These are phyloP conservation scores for Papiliotrema laurentii DNA, from an alignment of 1,284 basidiomycete genomes.

Conservation along the genomic window DNA sequence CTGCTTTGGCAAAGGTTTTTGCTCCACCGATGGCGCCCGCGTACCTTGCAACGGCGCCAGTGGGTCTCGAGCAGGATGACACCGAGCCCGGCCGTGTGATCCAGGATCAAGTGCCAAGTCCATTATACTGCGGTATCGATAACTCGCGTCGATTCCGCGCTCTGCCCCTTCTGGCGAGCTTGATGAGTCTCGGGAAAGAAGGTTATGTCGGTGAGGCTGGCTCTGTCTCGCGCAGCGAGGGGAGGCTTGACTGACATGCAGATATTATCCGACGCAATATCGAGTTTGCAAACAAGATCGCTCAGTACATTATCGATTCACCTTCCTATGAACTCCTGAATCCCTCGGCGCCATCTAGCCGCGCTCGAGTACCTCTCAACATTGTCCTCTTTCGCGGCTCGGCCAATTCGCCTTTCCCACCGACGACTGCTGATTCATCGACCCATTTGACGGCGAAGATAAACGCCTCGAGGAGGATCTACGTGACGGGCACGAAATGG, in stretches of 20 bases:
- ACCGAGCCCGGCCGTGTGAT: constrained; percentile 7
- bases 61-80: constrained; percentile 5
- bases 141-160: constrained; percentile 54
- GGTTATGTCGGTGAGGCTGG: constrained; percentile 48
- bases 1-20: constrained; percentile 43
- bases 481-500: constrained; percentile 50
- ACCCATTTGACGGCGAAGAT: constrained; percentile 40
- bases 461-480: constrained; percentile 48
- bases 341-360: constrained; percentile 1
- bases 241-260: not conserved
- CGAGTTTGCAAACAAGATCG: constrained; percentile 46
- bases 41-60: constrained; percentile 38
- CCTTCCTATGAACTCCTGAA: constrained; percentile 47
- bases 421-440: constrained; percentile 17
- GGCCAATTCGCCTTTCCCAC: constrained; percentile 18
- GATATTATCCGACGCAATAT: constrained; percentile 50
- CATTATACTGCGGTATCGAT: constrained; percentile 50
- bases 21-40: constrained; percentile 50
- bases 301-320: constrained; percentile 34
- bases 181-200: constrained; percentile 48
- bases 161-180: constrained; percentile 51
- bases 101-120: constrained; percentile 36
- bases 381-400: constrained; percentile 51
- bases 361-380: constrained; percentile 45
- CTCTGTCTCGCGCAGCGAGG: no score